Percentiles rank a stretch among this genome's conserved stretches.
Conservation (phyloP, 495 filamentous ascomycete species). For the Podospora comata region DNA sequence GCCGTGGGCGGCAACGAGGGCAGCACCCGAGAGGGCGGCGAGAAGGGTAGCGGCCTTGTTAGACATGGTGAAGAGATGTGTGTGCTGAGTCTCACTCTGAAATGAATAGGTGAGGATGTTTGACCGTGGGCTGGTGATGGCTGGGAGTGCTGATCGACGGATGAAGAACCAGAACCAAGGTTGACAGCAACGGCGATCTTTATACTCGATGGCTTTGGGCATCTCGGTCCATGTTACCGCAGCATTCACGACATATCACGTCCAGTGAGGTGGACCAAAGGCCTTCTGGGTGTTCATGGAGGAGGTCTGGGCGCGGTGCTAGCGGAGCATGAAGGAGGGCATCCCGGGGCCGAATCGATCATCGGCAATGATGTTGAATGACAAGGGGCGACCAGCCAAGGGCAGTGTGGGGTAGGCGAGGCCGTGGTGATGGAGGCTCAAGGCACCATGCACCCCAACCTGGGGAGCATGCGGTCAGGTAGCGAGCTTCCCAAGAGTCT, state of each 20-base stretch:
- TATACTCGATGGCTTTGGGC: slow-evolving; percentile 15
- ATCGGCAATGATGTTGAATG: background rate
- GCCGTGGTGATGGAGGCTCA: background rate
- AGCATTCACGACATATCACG: slow-evolving; percentile 8
- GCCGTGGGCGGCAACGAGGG: slow-evolving; percentile 59
- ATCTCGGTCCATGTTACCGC: slow-evolving; percentile 15
- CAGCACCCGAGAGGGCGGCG: slow-evolving; percentile 49
- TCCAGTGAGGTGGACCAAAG: slow-evolving; percentile 16
- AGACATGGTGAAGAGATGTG: slow-evolving; percentile 20
- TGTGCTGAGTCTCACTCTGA: background rate
- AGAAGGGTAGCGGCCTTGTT: slow-evolving; percentile 32
- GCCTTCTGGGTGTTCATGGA: background rate
- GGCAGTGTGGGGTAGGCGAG: background rate
- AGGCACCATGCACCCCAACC: background rate
- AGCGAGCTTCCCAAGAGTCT: slow-evolving; percentile 5
- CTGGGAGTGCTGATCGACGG: slow-evolving; percentile 8
- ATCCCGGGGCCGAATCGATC: background rate
- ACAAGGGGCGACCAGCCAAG: background rate
- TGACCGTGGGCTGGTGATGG: background rate
- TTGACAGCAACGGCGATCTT: slow-evolving; percentile 2
- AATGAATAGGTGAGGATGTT: background rate
- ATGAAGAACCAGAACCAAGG: background rate
- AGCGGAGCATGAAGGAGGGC: slow-evolving; percentile 9
- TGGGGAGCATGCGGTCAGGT: slow-evolving; percentile 1
- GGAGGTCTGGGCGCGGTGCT: slow-evolving; percentile 7